Base-by-base conservation (phyloP, 2,329 filamentous ascomycete species). In the Calonectria multiphialidica region DNA sequence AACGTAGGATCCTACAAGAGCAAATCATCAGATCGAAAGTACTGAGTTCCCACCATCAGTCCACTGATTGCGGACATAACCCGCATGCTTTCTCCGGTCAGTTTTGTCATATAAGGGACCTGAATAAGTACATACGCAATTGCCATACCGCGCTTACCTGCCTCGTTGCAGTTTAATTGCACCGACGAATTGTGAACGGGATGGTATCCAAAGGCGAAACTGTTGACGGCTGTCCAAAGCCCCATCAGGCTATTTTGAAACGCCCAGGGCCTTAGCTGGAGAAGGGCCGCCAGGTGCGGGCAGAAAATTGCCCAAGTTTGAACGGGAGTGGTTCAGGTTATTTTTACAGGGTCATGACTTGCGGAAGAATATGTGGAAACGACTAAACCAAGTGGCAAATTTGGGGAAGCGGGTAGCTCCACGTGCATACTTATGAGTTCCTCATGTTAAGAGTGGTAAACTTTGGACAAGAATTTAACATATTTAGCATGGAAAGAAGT, bases 101-200 rank as follows among this genome's bases (percentile, higher is more conserved):
- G 86, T 80, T 86, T 86, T 65, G 15, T 42, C 1, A 28, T n/a
- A 10, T 3, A 5, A 2, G 9, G 3, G 1, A 10, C 7, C 23
- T 5, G 12, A 61, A 35, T 2, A 47, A 35, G 3, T 50, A 71
- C 71, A 2, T 61, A 73, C 68, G 68, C 71, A 21, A 89, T 85
- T 12, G 80, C 82, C 53, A 89, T 86, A 70, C 86, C 89, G 55
- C 87, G 78, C 75, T 89, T 87, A 1, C 83, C 78, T 0, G 85
- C 78, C 33, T 84, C 84, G 7, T 79, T 80, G 75, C 87, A 88
- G 75, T 89, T 89, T 9, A 88, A 76, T 73, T 88, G 86, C 13
- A 88, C 82, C 87, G 87, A 89, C 0, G 85, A 84, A 76, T 88
- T 89, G 68, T 88, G 86, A 1, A 87, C 82, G 0, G 87, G 87